phyloP scores from a whole-genome alignment of 2,329 filamentous ascomycete species.

The Microsporum audouinii region DNA sequence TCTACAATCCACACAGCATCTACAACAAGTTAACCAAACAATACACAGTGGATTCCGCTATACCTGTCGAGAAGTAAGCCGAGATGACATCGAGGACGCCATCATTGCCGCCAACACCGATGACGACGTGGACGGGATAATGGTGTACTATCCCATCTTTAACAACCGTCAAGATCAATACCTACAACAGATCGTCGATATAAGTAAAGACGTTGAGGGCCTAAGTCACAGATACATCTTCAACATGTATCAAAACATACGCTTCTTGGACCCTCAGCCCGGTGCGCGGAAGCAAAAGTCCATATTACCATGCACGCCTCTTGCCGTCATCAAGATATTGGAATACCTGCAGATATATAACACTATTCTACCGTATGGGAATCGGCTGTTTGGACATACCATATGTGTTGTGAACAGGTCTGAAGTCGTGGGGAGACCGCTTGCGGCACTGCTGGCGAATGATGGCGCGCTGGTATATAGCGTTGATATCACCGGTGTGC shows the following conservation, averaged over 20 bases:
- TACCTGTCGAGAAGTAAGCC: conserved; percentile 68
- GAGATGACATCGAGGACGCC: conserved; percentile 80
- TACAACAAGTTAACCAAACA: not conserved
- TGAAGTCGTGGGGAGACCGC: conserved; percentile 85
- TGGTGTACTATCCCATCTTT: conserved; percentile 98
- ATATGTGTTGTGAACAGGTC: conserved; percentile 94
- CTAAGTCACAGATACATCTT: conserved; percentile 87
- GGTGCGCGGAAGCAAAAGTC: conserved; percentile 71
- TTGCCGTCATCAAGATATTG: conserved; percentile 93
- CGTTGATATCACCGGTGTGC: conserved; percentile 81
- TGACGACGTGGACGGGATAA: conserved; percentile 67
- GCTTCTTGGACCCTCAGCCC: conserved; percentile 64
- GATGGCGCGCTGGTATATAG: conserved; percentile 93
- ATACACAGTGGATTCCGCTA: conserved; percentile 70
- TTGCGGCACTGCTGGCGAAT: conserved; percentile 88
- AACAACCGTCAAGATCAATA: conserved; percentile 84
- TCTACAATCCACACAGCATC: not conserved
- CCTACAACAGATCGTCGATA: conserved; percentile 83
- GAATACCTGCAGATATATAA: conserved; percentile 97
- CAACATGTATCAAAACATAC: conserved; percentile 99
- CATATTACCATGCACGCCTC: conserved; percentile 86
- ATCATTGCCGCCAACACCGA: conserved; percentile 79
- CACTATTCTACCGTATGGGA: conserved; percentile 80
- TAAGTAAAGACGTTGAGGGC: conserved; percentile 90
- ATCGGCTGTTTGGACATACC: conserved; percentile 83